phyloP scores from a whole-genome alignment of 352 stramenopile species.

The Phytopythium oedochilum region DNA sequence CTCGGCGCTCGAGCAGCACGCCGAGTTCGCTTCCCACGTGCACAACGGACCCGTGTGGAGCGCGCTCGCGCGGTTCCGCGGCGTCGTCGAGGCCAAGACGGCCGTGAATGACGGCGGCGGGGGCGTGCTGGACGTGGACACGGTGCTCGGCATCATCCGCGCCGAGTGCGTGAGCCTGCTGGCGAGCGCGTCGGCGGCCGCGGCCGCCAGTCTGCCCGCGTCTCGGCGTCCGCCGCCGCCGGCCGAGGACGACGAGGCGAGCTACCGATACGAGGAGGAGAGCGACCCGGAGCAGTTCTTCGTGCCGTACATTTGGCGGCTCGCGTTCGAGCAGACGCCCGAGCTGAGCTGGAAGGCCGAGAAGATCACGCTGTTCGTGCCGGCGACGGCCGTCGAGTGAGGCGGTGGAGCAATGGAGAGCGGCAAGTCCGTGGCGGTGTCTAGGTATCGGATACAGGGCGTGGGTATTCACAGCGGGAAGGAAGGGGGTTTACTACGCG shows the following conservation, averaged over 20 bases:
- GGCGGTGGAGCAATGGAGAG: too few species aligned
- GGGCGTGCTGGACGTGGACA: constrained; percentile 59
- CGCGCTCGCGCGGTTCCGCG: constrained; percentile 56
- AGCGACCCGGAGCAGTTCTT: constrained; percentile 73
- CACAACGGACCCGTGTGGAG: constrained; percentile 61
- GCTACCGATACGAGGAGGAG: constrained; percentile 78
- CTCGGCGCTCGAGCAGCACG: constrained; percentile 39
- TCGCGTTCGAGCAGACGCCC: constrained; percentile 65
- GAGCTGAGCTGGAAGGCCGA: constrained; percentile 78
- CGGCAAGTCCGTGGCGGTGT: too few species aligned
- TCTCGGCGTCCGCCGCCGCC: background rate
- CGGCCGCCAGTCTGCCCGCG: constrained; percentile 2
- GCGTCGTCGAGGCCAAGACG: constrained; percentile 61
- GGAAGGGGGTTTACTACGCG: too few species aligned
- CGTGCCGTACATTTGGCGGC: constrained; percentile 71
- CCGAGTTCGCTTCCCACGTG: constrained; percentile 52
- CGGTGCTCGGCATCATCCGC: constrained; percentile 62
- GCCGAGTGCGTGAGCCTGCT: constrained; percentile 63
- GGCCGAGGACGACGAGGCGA: constrained; percentile 49
- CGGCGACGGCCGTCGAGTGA: constrained; percentile 2
- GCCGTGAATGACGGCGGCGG: constrained; percentile 20
- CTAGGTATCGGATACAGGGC: too few species aligned
- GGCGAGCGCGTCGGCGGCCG: constrained; percentile 29
- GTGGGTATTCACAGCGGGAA: too few species aligned
- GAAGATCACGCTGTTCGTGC: constrained; percentile 76